These are phyloP conservation scores for Sporothrix brasiliensis DNA, from an alignment of 2,329 filamentous ascomycete genomes.

Conservation along the genomic window DNA sequence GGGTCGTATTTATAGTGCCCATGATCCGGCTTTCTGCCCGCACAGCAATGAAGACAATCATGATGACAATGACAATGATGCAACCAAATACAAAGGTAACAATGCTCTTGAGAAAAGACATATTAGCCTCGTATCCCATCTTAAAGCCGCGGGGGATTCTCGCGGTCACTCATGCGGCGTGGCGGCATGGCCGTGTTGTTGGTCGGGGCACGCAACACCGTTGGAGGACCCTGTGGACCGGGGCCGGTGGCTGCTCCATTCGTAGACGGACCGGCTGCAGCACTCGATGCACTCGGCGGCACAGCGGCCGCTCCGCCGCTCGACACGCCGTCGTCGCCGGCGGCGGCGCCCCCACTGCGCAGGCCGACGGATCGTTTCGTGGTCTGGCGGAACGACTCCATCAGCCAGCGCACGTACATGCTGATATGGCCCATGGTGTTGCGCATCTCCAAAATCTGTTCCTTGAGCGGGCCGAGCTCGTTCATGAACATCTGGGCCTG, in stretches of 20 bases:
- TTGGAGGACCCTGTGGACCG: neutral
- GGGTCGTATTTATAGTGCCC: no score
- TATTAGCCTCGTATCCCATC: neutral
- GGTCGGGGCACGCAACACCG: neutral
- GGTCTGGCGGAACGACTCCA: slow-evolving; percentile 43
- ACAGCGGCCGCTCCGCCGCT: neutral
- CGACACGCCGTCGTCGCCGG: slow-evolving; percentile 16
- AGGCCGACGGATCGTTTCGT: slow-evolving; percentile 32
- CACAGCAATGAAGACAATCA: slow-evolving; percentile 1
- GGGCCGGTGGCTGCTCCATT: no score
- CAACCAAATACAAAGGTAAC: neutral
- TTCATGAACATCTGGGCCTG: slow-evolving; percentile 65
- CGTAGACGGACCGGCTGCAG: neutral
- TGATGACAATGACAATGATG: neutral
- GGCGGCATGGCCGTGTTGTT: slow-evolving; percentile 20
- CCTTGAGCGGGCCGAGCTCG: slow-evolving; percentile 63
- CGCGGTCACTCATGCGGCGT: slow-evolving; percentile 35
- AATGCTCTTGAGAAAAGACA: neutral
- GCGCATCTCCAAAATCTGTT: slow-evolving; percentile 63
- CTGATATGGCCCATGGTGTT: slow-evolving; percentile 61
- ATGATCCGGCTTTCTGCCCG: neutral
- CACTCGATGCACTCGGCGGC: neutral
- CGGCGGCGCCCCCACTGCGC: neutral
- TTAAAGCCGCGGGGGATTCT: slow-evolving; percentile 35
- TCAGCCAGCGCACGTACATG: slow-evolving; percentile 63